Conservation (phyloP, 2,329 filamentous ascomycete species). For the Neopestalotiopsis sp. region DNA sequence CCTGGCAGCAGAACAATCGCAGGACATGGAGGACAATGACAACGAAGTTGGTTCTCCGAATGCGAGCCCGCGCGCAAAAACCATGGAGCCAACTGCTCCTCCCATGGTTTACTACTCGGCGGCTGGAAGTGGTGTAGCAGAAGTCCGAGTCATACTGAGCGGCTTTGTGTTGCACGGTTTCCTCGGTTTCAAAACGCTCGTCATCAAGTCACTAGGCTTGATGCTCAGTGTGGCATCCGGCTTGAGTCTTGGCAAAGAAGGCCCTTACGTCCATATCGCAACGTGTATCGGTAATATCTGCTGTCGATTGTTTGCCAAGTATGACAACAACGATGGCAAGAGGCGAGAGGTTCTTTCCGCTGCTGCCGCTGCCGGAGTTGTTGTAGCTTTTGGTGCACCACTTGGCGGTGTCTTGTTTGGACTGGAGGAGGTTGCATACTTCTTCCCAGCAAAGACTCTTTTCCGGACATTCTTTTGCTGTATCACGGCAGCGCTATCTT, state of each 20-base stretch:
- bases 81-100: constrained; percentile 43
- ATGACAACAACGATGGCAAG: constrained; percentile 93
- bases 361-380: constrained; percentile 87
- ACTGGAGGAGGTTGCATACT: constrained; percentile 94
- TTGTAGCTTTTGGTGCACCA: constrained; percentile 92
- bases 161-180: constrained; percentile 98
- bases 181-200: constrained; percentile 83
- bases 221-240: constrained; percentile 91
- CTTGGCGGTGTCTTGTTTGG: constrained; percentile 88
- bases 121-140: constrained; percentile 93
- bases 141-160: constrained; percentile 97
- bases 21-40: constrained; percentile 44
- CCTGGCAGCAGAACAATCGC: constrained; percentile 69
- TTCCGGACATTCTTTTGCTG: constrained; percentile 99
- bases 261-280: constrained; percentile 96
- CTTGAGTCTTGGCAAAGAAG: constrained; percentile 90
- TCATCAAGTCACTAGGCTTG: constrained; percentile 83
- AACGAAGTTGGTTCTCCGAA: constrained; percentile 46
- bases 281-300: constrained; percentile 95
- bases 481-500: constrained; percentile 86
- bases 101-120: constrained; percentile 96
- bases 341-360: constrained; percentile 92
- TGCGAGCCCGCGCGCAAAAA: constrained; percentile 42
- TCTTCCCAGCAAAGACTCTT: constrained; percentile 95
- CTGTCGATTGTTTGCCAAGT: constrained; percentile 92